These are phyloP conservation scores for Breynia disticha DNA, from an alignment of 441 rosid species.

Conservation along the genomic window DNA sequence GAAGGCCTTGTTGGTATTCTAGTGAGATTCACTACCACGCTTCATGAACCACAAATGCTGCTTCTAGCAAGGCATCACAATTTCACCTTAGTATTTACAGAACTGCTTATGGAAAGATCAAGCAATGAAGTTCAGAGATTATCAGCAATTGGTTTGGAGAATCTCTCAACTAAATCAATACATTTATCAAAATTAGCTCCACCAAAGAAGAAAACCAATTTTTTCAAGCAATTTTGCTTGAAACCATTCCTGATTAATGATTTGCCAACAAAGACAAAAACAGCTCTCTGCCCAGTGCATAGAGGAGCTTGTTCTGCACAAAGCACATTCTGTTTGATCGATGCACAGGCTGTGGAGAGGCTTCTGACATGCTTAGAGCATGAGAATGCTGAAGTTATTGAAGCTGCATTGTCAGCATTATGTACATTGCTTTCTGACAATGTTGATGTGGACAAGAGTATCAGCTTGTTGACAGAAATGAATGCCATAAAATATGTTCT, in stretches of 20 bases:
- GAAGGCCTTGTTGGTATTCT: slow-evolving; percentile 80
- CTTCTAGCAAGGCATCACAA: slow-evolving; percentile 56
- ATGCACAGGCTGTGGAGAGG: slow-evolving; percentile 69
- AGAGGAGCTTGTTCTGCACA: slow-evolving; percentile 77
- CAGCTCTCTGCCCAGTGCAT: slow-evolving; percentile 51
- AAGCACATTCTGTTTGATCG: slow-evolving; percentile 75
- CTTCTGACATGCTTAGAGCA: slow-evolving; percentile 65
- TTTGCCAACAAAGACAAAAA: slow-evolving; percentile 35
- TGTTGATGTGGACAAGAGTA: slow-evolving; percentile 63
- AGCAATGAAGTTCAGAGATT: slow-evolving; percentile 77
- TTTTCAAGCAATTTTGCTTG: slow-evolving; percentile 31
- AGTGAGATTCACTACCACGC: slow-evolving; percentile 79
- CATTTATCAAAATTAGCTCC: slow-evolving; percentile 52
- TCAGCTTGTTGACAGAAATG: slow-evolving; percentile 44
- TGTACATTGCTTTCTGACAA: slow-evolving; percentile 74
- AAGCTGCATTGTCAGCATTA: slow-evolving; percentile 69
- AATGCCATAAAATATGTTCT: slow-evolving; percentile 46
- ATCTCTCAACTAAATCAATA: slow-evolving; percentile 63
- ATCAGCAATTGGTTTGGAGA: slow-evolving; percentile 75
- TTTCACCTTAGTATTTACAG: slow-evolving; percentile 61
- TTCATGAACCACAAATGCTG: slow-evolving; percentile 61
- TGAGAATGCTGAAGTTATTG: slow-evolving; percentile 68
- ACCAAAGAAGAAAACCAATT: slow-evolving; percentile 30
- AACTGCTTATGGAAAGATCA: slow-evolving; percentile 63
- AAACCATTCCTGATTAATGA: slow-evolving; percentile 37